phyloP scores from a whole-genome alignment of 2,329 filamentous ascomycete species.

The Talaromyces sp. region DNA sequence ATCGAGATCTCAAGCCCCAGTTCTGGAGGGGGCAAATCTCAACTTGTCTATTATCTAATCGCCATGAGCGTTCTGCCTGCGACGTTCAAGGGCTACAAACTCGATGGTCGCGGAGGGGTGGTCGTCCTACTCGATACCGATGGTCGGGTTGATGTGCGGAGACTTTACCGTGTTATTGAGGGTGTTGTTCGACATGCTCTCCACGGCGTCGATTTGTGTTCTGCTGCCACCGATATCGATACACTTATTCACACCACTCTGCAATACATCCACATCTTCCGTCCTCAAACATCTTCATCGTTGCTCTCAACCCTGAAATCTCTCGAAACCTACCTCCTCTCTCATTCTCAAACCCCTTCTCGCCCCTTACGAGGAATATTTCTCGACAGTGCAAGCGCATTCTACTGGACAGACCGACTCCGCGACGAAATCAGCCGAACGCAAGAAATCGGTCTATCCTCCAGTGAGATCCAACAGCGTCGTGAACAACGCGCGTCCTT shows the following conservation, averaged over 20 bases:
- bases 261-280: constrained; percentile 55
- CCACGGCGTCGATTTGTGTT: not conserved
- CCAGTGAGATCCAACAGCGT: constrained; percentile 25
- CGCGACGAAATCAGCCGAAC: constrained; percentile 40
- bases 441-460: constrained; percentile 31
- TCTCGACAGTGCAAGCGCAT: constrained; percentile 52
- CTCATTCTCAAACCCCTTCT: constrained; percentile 23
- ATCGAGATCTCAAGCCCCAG: constrained; percentile 52
- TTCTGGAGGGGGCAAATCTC: constrained; percentile 53
- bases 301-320: constrained; percentile 46
- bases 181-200: constrained; percentile 23
- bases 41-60: constrained; percentile 54
- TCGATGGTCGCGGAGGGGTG: constrained; percentile 45
- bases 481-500: constrained; percentile 27
- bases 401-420: constrained; percentile 50
- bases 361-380: constrained; percentile 48
- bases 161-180: constrained; percentile 36
- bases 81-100: constrained; percentile 22
- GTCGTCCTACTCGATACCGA: constrained; percentile 55
- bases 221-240: constrained; percentile 14
- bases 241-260: constrained; percentile 39
- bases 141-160: constrained; percentile 47
- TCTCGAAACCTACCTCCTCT: constrained; percentile 49
- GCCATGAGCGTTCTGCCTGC: constrained; percentile 49
- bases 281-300: constrained; percentile 47